A percentile compares a stretch with the other conserved stretches of the same genome.
Conservation (phyloP, 2,329 filamentous ascomycete species). For the Chrysoporthe cubensis region DNA sequence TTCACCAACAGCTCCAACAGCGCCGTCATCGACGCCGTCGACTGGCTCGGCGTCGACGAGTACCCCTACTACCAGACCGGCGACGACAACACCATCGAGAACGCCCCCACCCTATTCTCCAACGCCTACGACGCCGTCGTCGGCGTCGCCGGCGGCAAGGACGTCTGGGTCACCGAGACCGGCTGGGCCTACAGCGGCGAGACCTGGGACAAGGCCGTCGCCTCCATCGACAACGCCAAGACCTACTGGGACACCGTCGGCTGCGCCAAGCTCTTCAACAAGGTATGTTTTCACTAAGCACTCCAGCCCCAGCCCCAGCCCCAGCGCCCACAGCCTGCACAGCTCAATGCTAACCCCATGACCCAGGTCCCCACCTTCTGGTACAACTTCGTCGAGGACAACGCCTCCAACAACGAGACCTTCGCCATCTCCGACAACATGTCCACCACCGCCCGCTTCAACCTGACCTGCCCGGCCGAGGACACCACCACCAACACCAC, state of each 20-base stretch:
- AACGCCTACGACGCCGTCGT: slow-evolving; percentile 65
- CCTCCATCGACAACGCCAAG: slow-evolving; percentile 62
- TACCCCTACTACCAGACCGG: slow-evolving; percentile 84
- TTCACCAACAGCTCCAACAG: slow-evolving; percentile 75
- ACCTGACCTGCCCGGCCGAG: slow-evolving; percentile 60
- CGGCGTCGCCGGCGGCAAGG: slow-evolving; percentile 49
- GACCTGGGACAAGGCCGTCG: slow-evolving; percentile 23
- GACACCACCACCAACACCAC: slow-evolving; percentile 24
- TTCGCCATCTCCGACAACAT: slow-evolving; percentile 70
- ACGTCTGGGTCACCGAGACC: slow-evolving; percentile 30
- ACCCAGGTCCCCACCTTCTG: slow-evolving; percentile 68
- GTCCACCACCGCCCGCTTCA: slow-evolving; percentile 60
- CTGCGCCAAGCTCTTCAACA: slow-evolving; percentile 67
- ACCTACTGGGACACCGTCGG: slow-evolving; percentile 81
- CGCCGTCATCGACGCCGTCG: slow-evolving; percentile 68
- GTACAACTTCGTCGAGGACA: slow-evolving; percentile 74
- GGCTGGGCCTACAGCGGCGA: slow-evolving; percentile 25
- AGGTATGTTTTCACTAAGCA: slow-evolving; percentile 28
- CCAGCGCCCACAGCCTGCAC: neutral
- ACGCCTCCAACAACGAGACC: slow-evolving; percentile 64
- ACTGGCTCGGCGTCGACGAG: slow-evolving; percentile 84
- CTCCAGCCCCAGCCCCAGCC: too few relatives aligned
- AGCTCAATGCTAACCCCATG: neutral
- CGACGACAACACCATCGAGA: slow-evolving; percentile 66
- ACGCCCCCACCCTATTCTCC: slow-evolving; percentile 70